These are phyloP conservation scores for Hamamelis virginiana DNA, from an alignment of 164 flowering plant genomes.

Conservation along the genomic window DNA sequence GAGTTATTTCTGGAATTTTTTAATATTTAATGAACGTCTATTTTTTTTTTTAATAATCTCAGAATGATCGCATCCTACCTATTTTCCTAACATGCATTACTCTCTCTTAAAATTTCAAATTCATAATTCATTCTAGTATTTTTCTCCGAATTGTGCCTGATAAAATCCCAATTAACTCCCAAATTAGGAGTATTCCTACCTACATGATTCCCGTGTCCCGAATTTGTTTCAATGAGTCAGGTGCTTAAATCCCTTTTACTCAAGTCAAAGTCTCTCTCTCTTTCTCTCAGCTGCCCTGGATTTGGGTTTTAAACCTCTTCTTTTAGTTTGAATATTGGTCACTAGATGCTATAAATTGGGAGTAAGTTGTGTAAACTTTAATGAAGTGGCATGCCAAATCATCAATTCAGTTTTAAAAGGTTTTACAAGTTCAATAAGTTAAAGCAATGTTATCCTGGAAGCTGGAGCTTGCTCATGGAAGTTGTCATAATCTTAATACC, in stretches of 20 bases:
- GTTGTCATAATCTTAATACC: not conserved
- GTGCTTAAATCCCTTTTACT: not conserved
- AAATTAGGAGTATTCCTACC: not conserved
- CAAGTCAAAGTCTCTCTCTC: too few relatives aligned
- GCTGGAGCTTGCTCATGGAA: not conserved
- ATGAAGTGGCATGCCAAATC: not conserved
- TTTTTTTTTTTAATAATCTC: not conserved
- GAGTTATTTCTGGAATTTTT: not conserved
- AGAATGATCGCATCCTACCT: not conserved
- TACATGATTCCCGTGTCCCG: not conserved
- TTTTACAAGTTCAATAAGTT: not conserved
- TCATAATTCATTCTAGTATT: not conserved
- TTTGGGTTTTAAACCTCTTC: not conserved
- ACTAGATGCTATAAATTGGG: not conserved
- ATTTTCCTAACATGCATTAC: not conserved
- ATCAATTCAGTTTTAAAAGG: not conserved
- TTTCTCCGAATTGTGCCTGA: not conserved
- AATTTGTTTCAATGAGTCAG: not conserved
- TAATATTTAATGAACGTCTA: not conserved
- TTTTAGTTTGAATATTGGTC: not conserved
- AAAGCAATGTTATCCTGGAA: not conserved
- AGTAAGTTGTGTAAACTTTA: not conserved
- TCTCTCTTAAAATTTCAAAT: not conserved
- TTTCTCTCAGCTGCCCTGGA: not conserved
- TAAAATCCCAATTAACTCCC: not conserved